These are phyloP conservation scores for Cyclocybe cylindracea DNA, from an alignment of 768 basidiomycete genomes.

Conservation along the genomic window DNA sequence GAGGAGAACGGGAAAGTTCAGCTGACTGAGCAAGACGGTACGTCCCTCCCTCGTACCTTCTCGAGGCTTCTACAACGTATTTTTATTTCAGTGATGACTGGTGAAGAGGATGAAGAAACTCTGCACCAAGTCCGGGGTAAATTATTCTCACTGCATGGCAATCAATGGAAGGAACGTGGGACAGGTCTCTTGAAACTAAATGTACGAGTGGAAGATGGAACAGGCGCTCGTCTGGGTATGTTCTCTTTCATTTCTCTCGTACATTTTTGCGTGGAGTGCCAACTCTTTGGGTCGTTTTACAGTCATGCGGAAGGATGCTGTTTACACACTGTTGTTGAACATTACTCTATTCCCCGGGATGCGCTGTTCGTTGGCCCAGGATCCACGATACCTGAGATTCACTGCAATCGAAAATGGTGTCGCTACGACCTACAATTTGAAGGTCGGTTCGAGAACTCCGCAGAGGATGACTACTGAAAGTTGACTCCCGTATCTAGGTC, in stretches of 20 bases:
- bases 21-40: slow-evolving; percentile 71
- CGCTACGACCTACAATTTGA: slow-evolving; percentile 73
- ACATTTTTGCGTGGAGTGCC: background rate
- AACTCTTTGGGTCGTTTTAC: slow-evolving; percentile 1
- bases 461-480: background rate
- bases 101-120: slow-evolving; percentile 82
- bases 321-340: slow-evolving; percentile 73
- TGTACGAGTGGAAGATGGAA: slow-evolving; percentile 61
- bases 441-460: slow-evolving; percentile 46
- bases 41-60: slow-evolving; percentile 18
- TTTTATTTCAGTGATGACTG: slow-evolving; percentile 57
- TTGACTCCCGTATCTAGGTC: slow-evolving; percentile 41
- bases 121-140: slow-evolving; percentile 79
- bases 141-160: slow-evolving; percentile 62
- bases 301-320: slow-evolving; percentile 90
- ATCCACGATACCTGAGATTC: slow-evolving; percentile 78
- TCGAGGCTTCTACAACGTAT: slow-evolving; percentile 3
- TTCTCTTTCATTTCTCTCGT: slow-evolving; percentile 9
- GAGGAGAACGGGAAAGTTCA: slow-evolving; percentile 51
- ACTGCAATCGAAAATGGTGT: slow-evolving; percentile 65
- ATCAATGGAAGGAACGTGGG: slow-evolving; percentile 79
- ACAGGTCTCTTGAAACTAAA: slow-evolving; percentile 73
- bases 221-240: slow-evolving; percentile 69
- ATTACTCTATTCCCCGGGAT: slow-evolving; percentile 78
- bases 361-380: slow-evolving; percentile 70